These are phyloP conservation scores for Aphanomyces astaci DNA, from an alignment of 352 stramenopile species.

Conservation along the genomic window DNA sequence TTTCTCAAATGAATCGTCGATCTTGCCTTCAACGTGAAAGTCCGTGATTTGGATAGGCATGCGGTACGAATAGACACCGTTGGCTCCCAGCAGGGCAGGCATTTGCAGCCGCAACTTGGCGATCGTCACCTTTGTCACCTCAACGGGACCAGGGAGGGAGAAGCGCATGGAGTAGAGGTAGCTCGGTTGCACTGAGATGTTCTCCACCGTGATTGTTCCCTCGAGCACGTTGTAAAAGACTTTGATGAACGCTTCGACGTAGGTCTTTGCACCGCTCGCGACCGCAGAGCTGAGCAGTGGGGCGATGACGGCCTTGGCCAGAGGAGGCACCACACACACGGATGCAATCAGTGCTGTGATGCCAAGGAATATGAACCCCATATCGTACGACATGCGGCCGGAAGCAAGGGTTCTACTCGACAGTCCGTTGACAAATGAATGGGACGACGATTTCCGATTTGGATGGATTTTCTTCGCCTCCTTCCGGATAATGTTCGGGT, in stretches of 20 bases:
- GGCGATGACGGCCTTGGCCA: constrained; percentile 19
- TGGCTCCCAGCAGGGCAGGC: constrained; percentile 1
- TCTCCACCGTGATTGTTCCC: constrained; percentile 13
- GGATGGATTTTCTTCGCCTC: constrained; percentile 2
- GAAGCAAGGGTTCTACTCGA: neutral
- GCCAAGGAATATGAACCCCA: constrained; percentile 21
- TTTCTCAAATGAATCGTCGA: constrained; percentile 8
- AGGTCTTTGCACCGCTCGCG: constrained; percentile 14
- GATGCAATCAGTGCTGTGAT: constrained; percentile 17
- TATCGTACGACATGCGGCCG: constrained; percentile 18
- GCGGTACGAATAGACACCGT: constrained; percentile 4
- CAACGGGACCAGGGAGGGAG: constrained; percentile 3
- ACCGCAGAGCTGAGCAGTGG: constrained; percentile 19
- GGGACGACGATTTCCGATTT: neutral
- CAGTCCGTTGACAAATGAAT: neutral
- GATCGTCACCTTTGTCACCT: constrained; percentile 15
- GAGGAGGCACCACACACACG: constrained; percentile 15
- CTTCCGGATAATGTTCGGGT: neutral
- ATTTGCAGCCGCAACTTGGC: constrained; percentile 3
- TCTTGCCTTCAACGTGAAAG: constrained; percentile 7
- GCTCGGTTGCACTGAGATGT: constrained; percentile 11
- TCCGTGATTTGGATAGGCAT: constrained; percentile 12
- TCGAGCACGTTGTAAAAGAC: constrained; percentile 19
- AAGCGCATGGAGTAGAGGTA: constrained; percentile 16
- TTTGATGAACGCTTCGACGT: constrained; percentile 8